Conservation (phyloP, 768 basidiomycete genomes). For the Lactarius deliciosus region DNA sequence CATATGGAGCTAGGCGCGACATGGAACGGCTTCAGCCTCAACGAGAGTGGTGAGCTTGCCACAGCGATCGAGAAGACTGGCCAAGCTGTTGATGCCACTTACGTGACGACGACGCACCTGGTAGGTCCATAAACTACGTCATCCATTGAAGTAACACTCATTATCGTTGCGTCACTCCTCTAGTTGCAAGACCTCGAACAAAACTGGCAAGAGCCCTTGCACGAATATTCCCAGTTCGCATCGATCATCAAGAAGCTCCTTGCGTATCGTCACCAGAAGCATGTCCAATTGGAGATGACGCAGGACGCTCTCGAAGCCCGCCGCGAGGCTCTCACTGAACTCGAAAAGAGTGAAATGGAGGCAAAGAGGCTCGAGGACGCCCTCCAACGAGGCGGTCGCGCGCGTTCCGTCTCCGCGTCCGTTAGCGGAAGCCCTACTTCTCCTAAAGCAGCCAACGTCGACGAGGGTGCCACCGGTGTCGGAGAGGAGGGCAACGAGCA, state of each 20-base stretch:
- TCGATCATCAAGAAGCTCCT: constrained; percentile 92
- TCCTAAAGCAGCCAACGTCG: background rate
- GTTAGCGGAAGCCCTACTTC: background rate
- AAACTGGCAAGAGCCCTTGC: constrained; percentile 92
- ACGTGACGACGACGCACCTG: constrained; percentile 86
- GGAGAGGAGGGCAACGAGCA: constrained; percentile 33
- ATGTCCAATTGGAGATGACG: constrained; percentile 97
- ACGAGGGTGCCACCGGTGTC: background rate
- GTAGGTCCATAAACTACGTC: constrained; percentile 45
- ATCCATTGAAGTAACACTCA: background rate
- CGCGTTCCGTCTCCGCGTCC: constrained; percentile 30
- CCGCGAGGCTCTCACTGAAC: constrained; percentile 78
- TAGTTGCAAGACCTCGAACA: constrained; percentile 94
- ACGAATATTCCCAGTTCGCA: constrained; percentile 95
- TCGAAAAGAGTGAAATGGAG: constrained; percentile 92
- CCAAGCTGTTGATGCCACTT: constrained; percentile 92
- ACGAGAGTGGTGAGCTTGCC: constrained; percentile 73
- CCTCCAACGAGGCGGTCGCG: constrained; percentile 61
- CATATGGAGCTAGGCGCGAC: constrained; percentile 89
- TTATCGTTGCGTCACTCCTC: constrained; percentile 3
- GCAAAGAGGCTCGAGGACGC: constrained; percentile 88
- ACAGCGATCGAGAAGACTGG: constrained; percentile 93
- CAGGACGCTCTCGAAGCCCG: constrained; percentile 86
- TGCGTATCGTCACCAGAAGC: constrained; percentile 95
- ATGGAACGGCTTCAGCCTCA: constrained; percentile 90